Percentiles rank a stretch among this genome's conserved stretches.
Evolutionary conservation across 2,329 filamentous ascomycete genomes (phyloP).

Genomic region (Mycosphaerella arachidis): DNA sequence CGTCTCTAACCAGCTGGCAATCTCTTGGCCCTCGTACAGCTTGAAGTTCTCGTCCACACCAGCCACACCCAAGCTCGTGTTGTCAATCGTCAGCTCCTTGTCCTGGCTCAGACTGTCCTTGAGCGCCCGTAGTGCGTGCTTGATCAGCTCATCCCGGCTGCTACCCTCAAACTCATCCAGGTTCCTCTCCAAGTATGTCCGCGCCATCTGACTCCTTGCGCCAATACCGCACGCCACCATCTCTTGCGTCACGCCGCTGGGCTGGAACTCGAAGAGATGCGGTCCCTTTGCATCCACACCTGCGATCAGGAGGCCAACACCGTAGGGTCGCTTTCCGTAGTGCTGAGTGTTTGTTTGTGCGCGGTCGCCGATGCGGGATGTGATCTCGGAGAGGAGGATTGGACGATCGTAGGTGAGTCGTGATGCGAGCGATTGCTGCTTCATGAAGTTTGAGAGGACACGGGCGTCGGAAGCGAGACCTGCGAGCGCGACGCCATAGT

Average conservation of each 20-base stretch:
- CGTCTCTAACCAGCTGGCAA: slow-evolving; percentile 79
- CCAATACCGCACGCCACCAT: slow-evolving; percentile 96
- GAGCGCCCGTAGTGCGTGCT: slow-evolving; percentile 82
- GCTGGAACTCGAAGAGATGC: slow-evolving; percentile 98
- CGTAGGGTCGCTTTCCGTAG: slow-evolving; percentile 94
- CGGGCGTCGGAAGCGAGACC: slow-evolving; percentile 96
- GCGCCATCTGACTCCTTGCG: slow-evolving; percentile 91
- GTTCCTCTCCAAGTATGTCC: slow-evolving; percentile 93
- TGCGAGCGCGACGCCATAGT: slow-evolving; percentile 91
- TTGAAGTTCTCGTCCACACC: slow-evolving; percentile 86
- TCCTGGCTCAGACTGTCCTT: slow-evolving; percentile 97
- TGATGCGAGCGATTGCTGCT: slow-evolving; percentile 93
- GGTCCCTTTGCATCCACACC: slow-evolving; percentile 92
- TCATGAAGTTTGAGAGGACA: slow-evolving; percentile 99
- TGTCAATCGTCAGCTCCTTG: slow-evolving; percentile 94
- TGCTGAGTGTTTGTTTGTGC: slow-evolving; percentile 97
- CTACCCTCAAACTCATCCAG: slow-evolving; percentile 75
- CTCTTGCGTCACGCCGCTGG: slow-evolving; percentile 91
- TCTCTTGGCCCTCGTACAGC: slow-evolving; percentile 83
- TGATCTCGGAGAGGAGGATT: slow-evolving; percentile 84
- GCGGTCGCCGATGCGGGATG: slow-evolving; percentile 88
- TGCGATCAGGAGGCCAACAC: slow-evolving; percentile 85
- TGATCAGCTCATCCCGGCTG: slow-evolving; percentile 78
- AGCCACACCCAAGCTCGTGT: slow-evolving; percentile 86
- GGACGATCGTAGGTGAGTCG: slow-evolving; percentile 93